Conservation (phyloP, 2,329 filamentous ascomycete genomes). For the Colletotrichum caudatum region DNA sequence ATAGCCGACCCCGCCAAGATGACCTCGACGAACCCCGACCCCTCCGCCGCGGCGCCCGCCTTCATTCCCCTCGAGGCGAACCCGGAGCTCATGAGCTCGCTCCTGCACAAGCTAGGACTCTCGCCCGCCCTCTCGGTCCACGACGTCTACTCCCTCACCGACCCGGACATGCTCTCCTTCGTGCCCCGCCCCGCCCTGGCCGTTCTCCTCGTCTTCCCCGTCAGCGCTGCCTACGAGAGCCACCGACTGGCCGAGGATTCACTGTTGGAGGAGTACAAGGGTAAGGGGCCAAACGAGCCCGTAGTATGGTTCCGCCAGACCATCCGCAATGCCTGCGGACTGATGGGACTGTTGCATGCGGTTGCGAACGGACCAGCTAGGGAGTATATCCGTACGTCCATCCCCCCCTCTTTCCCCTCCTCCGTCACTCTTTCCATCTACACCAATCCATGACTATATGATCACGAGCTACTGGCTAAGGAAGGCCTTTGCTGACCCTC, state of each 20-base stretch:
- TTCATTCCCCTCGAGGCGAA: slow-evolving; percentile 78
- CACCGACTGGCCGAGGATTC: slow-evolving; percentile 81
- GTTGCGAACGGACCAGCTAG: slow-evolving; percentile 81
- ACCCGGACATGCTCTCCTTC: slow-evolving; percentile 85
- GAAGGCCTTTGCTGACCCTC: background rate
- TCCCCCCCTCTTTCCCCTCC: background rate
- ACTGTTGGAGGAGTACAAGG: slow-evolving; percentile 71
- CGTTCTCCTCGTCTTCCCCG: slow-evolving; percentile 91
- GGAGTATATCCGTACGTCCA: slow-evolving; percentile 66
- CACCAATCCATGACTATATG: background rate
- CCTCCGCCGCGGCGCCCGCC: slow-evolving; percentile 54
- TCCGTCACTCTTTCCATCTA: background rate
- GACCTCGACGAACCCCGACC: slow-evolving; percentile 55
- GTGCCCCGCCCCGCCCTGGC: slow-evolving; percentile 90
- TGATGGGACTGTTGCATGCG: slow-evolving; percentile 89
- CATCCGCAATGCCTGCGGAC: slow-evolving; percentile 90
- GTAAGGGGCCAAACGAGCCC: slow-evolving; percentile 76
- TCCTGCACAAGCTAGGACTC: slow-evolving; percentile 87
- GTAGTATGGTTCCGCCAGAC: slow-evolving; percentile 97
- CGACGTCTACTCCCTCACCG: slow-evolving; percentile 92
- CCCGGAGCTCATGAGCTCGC: slow-evolving; percentile 86
- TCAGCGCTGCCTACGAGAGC: slow-evolving; percentile 82
- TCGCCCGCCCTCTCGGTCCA: slow-evolving; percentile 82
- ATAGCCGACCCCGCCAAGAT: slow-evolving; percentile 18
- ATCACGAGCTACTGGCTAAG: background rate